Evolutionary conservation across 805 yeast genomes (phyloP).

Genomic region (Metschnikowia drakensbergensis): DNA sequence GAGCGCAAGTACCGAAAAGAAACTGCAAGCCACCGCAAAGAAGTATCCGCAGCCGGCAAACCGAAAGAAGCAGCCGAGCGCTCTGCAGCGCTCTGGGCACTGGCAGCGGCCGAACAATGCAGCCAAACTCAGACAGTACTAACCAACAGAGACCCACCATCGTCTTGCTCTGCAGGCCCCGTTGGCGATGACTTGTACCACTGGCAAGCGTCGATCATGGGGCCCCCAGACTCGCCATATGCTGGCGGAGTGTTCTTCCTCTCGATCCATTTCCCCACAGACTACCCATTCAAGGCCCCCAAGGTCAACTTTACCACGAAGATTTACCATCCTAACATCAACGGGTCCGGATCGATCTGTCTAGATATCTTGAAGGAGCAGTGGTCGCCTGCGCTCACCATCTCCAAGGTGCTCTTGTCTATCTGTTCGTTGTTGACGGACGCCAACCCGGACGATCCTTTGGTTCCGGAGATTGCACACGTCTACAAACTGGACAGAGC

Average conservation of each 20-base stretch:
- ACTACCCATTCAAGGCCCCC: conserved; percentile 98
- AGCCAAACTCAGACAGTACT: conserved; percentile 10
- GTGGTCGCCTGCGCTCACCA: conserved; percentile 98
- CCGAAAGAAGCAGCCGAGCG: too few relatives aligned
- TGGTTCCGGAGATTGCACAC: conserved; percentile 97
- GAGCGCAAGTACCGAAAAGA: too few relatives aligned
- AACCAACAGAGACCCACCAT: conserved; percentile 84
- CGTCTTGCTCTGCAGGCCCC: conserved; percentile 98
- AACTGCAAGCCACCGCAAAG: too few relatives aligned
- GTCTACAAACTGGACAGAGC: conserved; percentile 90
- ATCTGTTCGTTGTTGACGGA: conserved; percentile 95
- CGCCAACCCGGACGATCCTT: conserved; percentile 98
- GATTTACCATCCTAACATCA: conserved; percentile 96
- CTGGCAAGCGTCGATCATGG: conserved; percentile 99
- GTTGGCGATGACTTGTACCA: conserved; percentile 96
- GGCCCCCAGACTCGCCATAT: conserved; percentile 90
- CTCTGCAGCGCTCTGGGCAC: too few relatives aligned
- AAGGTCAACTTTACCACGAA: conserved; percentile 84
- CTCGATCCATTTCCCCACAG: conserved; percentile 97
- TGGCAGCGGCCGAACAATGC: too few relatives aligned
- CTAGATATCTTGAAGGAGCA: conserved; percentile 95
- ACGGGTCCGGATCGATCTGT: conserved; percentile 93
- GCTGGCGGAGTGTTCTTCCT: conserved; percentile 94
- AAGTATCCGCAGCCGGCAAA: too few relatives aligned
- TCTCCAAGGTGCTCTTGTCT: conserved; percentile 89